Evolutionary conservation across 108 stramenopile species (phyloP).

Genomic region (Nannochloropsis oceanica): DNA sequence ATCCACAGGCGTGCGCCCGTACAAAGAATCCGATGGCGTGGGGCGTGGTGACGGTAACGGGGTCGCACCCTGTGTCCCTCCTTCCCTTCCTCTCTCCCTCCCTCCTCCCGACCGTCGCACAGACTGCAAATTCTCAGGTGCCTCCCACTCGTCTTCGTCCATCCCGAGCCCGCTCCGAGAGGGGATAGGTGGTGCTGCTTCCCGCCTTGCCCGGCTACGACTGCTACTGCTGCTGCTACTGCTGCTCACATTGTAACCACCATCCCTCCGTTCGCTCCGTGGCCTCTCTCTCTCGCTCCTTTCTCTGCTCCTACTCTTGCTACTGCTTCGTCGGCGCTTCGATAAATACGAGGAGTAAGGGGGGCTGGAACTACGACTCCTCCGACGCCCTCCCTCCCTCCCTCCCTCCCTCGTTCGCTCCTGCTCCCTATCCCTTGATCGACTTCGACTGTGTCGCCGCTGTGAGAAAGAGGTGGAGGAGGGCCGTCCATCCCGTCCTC

Average conservation of each 20-base stretch:
- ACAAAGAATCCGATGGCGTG: not conserved
- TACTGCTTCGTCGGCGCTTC: not conserved
- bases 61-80: not conserved
- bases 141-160: conserved; percentile 39
- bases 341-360: not conserved
- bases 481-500: not conserved
- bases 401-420: not conserved
- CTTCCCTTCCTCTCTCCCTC: too few relatives aligned
- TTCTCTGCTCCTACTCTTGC: not conserved
- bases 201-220: not conserved
- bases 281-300: not conserved
- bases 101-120: conserved; percentile 6
- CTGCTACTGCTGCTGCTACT: not conserved
- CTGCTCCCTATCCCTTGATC: not conserved
- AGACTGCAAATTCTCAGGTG: conserved; percentile 29
- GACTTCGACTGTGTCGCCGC: not conserved
- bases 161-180: conserved; percentile 2
- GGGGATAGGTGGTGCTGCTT: not conserved
- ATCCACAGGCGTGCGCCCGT: not conserved
- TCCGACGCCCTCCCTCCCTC: not conserved
- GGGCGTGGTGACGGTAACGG: not conserved
- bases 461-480: too few relatives aligned
- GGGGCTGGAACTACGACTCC: not conserved
- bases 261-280: conserved; percentile 4
- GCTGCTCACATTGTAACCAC: not conserved